Evolutionary conservation across 805 yeast genomes (phyloP), one percentile per base, ranked within the genome.

Genomic region (Yarrowia divulgata): DNA sequence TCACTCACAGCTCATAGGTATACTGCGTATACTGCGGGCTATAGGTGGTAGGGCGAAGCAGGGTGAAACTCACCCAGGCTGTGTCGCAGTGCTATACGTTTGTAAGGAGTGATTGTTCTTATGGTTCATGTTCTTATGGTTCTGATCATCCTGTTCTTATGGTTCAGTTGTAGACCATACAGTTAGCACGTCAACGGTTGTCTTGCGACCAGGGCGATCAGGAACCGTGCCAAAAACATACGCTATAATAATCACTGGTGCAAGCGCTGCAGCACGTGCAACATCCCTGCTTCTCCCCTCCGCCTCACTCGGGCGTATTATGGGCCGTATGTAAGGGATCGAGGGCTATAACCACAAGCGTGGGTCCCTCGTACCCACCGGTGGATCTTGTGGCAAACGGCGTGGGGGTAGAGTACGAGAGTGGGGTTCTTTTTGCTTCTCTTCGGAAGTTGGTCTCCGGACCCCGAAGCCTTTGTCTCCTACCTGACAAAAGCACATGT

Each of bases 141-240:
- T 23, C 4, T 23, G 29, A n/a, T n/a, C n/a, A n/a, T n/a, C n/a
- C n/a, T n/a, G n/a, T n/a, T n/a, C n/a, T 23, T 23, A 32, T 45
- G 16, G 12, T 16, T 12, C n/a, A n/a, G n/a, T n/a, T n/a, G n/a
- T n/a, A 29, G 9, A 9, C 10, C 3, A 32, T 49, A 49, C 54
- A 32, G 54, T 32, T 32, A 19, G 9, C 58, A 23, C 29, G 29
- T 19, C 58, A 52, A 52, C 58, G 58, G 58, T 35, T 52, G 43
- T 52, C 58, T 52, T 35, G 58, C 32, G 58, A 52, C n/a, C 16
- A 52, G n/a, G 58, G n/a, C 58, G 58, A 52, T 52, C 58, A 52
- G 57, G 40, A 40, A 49, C 55, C 52, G 29, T 45, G 48, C 48
- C 14, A 23, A 23, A 23, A 23, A 23, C 29, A 45, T 18, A 18